A percentile compares a stretch with the other conserved stretches of the same genome.
These are phyloP conservation scores for Stromatinia cepivora DNA, from an alignment of 2,329 filamentous ascomycete genomes.

Conservation along the genomic window DNA sequence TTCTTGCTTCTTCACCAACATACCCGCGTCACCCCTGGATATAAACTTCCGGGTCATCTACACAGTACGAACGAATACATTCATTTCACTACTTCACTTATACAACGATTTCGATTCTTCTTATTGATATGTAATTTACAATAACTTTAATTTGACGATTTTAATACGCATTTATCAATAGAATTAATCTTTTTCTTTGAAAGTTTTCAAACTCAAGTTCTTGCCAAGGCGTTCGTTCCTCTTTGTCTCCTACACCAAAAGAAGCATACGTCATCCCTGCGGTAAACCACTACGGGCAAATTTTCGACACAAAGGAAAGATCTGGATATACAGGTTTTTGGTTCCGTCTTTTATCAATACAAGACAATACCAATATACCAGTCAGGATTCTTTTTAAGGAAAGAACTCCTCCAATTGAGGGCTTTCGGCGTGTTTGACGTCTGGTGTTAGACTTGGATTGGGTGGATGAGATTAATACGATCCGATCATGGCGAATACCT, in stretches of 20 bases:
- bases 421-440: background rate
- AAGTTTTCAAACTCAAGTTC: background rate
- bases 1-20: background rate
- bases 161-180: background rate
- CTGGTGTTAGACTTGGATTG: background rate
- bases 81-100: background rate
- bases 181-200: background rate
- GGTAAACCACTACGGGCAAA: background rate
- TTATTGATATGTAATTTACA: background rate
- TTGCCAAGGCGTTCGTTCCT: background rate
- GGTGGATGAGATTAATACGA: background rate
- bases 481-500: slow-evolving; percentile 12
- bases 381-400: background rate
- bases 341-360: background rate
- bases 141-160: background rate
- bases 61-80: slow-evolving; percentile 7
- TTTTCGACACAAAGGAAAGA: slow-evolving; percentile 3
- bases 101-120: background rate
- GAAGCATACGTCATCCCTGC: slow-evolving; percentile 20
- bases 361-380: background rate
- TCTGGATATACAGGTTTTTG: background rate
- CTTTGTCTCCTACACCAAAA: background rate
- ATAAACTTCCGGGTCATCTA: background rate
- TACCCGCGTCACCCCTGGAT: background rate
- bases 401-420: background rate